Evolutionary conservation across 106 monocot genomes (phyloP), one percentile per base, ranked within the genome.

Genomic region (Chionographis japonica): DNA sequence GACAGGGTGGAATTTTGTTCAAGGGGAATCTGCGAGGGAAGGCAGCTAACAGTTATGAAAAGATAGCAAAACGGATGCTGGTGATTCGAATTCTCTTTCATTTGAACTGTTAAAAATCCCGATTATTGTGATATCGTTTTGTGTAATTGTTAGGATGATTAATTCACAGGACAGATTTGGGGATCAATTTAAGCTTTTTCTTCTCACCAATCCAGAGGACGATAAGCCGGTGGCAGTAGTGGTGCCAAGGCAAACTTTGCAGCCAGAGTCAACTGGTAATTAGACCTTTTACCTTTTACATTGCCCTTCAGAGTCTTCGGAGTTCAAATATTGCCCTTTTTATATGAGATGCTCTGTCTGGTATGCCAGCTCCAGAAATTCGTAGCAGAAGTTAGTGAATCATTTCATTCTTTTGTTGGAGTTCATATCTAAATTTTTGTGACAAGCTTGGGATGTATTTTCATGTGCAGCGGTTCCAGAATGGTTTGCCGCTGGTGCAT

Each of bases 151-250:
- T 54, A 70, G 72, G 40, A 70, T 36, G 73, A 68, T 46, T 61
- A 62, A 60, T 78, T 81, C 42, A 67, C 84, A 95, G 95, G 88
- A 91, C 68, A 95, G 58, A 84, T 91, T 95, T 84, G 91, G 86
- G 65, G 95, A 95, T 70, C 70, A 95, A 57, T 95, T 79, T 80
- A 86, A 78, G 68, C 64, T 95, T 77, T 95, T 95, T 69, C 85
- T 95, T 79, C 91, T 95, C 56, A 75, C 84, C 35, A 88, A 95
- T 70, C 91, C 95, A 56, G 91, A 95, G 70, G 94, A 95, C 67
- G 91, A 95, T 65, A 88, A 88, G 63, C 94, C 91, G 49, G 83
- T 95, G 14, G 94, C 90, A 37, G 95, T 95, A 53, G 83, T 95
- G 12, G 88, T 91, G 63, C 95, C 95, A 67, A 82, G 71, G 55